These are phyloP conservation scores for Liriodendron chinense DNA, from an alignment of 164 flowering plant genomes.

Conservation along the genomic window DNA sequence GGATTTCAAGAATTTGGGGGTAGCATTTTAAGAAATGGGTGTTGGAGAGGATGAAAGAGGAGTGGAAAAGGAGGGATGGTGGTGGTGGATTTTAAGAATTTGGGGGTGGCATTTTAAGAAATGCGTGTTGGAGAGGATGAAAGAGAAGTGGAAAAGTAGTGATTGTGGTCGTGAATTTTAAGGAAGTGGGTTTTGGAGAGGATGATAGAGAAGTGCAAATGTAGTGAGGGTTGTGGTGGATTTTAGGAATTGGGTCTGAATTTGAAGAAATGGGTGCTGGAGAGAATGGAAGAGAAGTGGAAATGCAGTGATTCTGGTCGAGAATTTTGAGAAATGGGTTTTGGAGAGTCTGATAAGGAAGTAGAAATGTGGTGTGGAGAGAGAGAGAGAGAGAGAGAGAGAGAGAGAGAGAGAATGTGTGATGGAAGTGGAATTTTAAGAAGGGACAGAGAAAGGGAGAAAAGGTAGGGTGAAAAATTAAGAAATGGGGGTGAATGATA, in stretches of 20 bases:
- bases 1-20: not conserved
- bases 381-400: too few relatives aligned
- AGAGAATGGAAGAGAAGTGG: not conserved
- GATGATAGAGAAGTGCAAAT: not conserved
- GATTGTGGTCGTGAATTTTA: not conserved
- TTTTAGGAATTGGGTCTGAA: not conserved
- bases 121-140: not conserved
- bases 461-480: not conserved
- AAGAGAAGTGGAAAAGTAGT: not conserved
- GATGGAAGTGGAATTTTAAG: too few relatives aligned
- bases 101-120: not conserved
- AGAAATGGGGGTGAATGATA: not conserved
- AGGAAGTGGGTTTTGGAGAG: not conserved
- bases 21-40: not conserved
- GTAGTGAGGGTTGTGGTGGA: not conserved
- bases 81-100: not conserved
- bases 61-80: not conserved
- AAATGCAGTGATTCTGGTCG: too few relatives aligned
- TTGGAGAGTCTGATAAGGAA: not conserved
- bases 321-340: not conserved
- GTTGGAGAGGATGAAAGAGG: not conserved
- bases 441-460: not conserved
- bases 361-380: not conserved
- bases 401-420: too few relatives aligned
- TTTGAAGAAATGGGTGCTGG: not conserved